phyloP scores from a whole-genome alignment of 2,329 filamentous ascomycete genomes.

The Dactylellina parvicollis region DNA sequence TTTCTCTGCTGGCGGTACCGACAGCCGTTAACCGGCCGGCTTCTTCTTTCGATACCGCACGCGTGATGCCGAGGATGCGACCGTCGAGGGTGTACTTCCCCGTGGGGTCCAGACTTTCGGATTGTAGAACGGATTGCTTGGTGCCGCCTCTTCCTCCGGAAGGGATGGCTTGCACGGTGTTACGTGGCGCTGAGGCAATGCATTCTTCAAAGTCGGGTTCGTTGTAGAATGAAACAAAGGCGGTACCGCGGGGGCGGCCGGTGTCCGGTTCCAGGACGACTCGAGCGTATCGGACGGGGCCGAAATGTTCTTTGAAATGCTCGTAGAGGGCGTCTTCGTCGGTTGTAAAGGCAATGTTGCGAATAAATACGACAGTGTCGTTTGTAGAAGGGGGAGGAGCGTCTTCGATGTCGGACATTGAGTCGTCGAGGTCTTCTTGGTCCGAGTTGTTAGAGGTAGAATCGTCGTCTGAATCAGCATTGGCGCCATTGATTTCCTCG shows the following conservation, averaged over 20 bases:
- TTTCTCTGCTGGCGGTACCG: constrained; percentile 71
- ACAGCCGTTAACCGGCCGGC: constrained; percentile 79
- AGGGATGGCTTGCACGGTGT: constrained; percentile 62
- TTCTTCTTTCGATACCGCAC: constrained; percentile 84
- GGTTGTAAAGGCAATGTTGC: constrained; percentile 89
- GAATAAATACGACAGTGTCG: constrained; percentile 81
- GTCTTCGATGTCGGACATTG: constrained; percentile 62
- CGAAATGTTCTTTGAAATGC: constrained; percentile 84
- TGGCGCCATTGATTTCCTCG: constrained; percentile 61
- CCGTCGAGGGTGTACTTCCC: constrained; percentile 92
- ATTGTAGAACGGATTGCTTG: constrained; percentile 79
- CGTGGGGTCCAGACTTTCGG: constrained; percentile 80
- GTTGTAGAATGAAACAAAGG: constrained; percentile 91
- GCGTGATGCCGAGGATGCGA: constrained; percentile 82
- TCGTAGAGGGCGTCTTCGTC: constrained; percentile 83
- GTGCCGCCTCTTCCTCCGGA: constrained; percentile 59
- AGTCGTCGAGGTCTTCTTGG: constrained; percentile 61
- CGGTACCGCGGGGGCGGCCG: constrained; percentile 87
- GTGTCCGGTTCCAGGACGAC: constrained; percentile 88
- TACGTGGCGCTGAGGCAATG: constrained; percentile 76
- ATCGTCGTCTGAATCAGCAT: constrained; percentile 60
- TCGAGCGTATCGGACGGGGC: constrained; percentile 86
- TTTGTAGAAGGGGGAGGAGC: constrained; percentile 54
- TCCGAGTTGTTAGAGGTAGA: constrained; percentile 62
- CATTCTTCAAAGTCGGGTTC: constrained; percentile 79